phyloP scores from a whole-genome alignment of 345 rosid genomes.

The Melaleuca alternifolia region DNA sequence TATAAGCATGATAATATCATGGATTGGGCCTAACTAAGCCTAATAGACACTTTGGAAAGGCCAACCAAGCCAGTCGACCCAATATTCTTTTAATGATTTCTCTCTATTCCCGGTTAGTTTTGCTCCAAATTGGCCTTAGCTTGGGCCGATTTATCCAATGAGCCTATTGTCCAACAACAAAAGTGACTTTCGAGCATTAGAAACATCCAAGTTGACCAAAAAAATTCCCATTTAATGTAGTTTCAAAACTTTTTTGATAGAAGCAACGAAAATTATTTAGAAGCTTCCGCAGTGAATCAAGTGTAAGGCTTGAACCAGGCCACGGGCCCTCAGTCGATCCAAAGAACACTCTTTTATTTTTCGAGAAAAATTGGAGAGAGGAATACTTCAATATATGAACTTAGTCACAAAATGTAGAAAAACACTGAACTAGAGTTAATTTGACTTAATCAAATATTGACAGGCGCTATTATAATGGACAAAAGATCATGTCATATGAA shows the following conservation, averaged over 20 bases:
- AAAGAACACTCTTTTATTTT: no score
- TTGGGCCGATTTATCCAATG: background rate
- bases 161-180: background rate
- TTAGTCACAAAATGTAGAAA: no score
- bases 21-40: background rate
- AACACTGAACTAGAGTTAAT: no score
- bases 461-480: no score
- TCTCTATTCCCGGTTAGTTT: background rate
- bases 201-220: background rate
- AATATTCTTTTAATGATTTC: background rate
- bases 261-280: background rate
- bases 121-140: background rate
- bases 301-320: background rate
- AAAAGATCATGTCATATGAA: no score
- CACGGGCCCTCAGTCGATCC: no score
- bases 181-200: background rate
- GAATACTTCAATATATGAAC: no score
- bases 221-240: background rate
- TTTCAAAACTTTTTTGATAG: background rate
- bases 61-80: background rate
- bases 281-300: background rate
- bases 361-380: no score
- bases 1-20: no score
- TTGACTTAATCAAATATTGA: no score
- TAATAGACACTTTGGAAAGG: background rate